Conservation (phyloP, 2,329 filamentous ascomycete genomes). For the Furcasterigmium sp. region DNA sequence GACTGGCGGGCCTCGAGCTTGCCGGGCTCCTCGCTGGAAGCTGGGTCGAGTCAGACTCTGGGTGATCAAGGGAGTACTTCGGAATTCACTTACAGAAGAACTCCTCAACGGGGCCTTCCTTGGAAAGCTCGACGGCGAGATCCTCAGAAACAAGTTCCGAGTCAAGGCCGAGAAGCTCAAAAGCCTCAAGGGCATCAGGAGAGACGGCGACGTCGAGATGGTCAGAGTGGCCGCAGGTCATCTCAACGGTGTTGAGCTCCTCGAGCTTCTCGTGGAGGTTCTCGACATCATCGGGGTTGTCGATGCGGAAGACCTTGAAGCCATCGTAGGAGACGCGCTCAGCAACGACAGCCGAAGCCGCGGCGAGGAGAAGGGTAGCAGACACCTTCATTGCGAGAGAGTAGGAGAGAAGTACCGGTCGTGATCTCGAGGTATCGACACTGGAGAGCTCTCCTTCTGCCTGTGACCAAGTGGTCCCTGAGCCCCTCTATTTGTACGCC, state of each 20-base stretch:
- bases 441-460: too few species aligned
- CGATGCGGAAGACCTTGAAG: conserved; percentile 38
- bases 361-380: conserved; percentile 6
- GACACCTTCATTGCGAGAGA: conserved; percentile 8
- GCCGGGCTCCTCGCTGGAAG: background rate
- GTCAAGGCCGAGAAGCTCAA: conserved; percentile 25
- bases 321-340: conserved; percentile 32
- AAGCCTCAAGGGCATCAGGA: conserved; percentile 24
- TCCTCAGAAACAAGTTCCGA: conserved; percentile 30
- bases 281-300: conserved; percentile 24
- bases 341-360: conserved; percentile 8
- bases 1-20: conserved; percentile 5
- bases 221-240: conserved; percentile 26
- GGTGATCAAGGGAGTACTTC: too few species aligned
- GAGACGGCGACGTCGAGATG: conserved; percentile 32
- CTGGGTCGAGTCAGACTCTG: background rate
- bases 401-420: background rate
- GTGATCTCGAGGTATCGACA: too few species aligned
- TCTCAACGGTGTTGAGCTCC: conserved; percentile 32
- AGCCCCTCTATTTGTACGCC: too few species aligned
- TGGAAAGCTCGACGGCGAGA: conserved; percentile 29
- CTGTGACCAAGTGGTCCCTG: too few species aligned
- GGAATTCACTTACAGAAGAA: conserved; percentile 24
- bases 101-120: conserved; percentile 22
- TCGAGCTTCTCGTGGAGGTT: conserved; percentile 24